A percentile compares a stretch with the other conserved stretches of the same genome.
These are phyloP conservation scores for Teunomyces kruisii DNA, from an alignment of 805 yeast species.

Conservation along the genomic window DNA sequence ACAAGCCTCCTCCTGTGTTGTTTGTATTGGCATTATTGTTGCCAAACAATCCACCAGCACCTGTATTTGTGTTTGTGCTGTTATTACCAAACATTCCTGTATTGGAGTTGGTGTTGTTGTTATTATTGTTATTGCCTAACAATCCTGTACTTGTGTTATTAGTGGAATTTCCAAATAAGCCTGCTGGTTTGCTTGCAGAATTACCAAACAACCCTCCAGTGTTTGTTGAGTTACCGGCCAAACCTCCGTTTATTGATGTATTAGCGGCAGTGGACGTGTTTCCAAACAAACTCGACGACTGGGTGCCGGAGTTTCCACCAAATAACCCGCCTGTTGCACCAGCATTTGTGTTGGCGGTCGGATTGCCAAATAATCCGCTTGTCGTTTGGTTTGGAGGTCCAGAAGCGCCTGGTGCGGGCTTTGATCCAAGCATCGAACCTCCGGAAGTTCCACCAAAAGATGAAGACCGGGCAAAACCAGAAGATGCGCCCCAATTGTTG, in stretches of 20 bases:
- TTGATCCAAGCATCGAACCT: slow-evolving; percentile 13
- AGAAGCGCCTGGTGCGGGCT: slow-evolving; percentile 8
- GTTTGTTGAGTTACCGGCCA: slow-evolving; percentile 19
- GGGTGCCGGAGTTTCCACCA: slow-evolving; percentile 4
- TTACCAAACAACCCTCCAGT: slow-evolving; percentile 22
- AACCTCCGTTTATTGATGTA: slow-evolving; percentile 13
- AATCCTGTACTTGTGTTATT: slow-evolving; percentile 10
- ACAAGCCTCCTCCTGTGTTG: slow-evolving; percentile 11
- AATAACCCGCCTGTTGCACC: slow-evolving; percentile 1
- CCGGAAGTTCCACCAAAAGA: slow-evolving; percentile 16
- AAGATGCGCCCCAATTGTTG: slow-evolving; percentile 20
- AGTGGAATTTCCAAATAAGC: slow-evolving; percentile 1
- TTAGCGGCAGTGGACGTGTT: slow-evolving; percentile 8
- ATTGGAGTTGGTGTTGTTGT: slow-evolving; percentile 6
- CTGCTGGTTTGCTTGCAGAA: not conserved
- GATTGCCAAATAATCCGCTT: slow-evolving; percentile 6
- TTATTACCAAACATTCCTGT: slow-evolving; percentile 21
- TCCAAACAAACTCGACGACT: slow-evolving; percentile 14
- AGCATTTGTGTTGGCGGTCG: slow-evolving; percentile 4
- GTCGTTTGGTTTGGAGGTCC: slow-evolving; percentile 18
- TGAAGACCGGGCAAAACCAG: slow-evolving; percentile 22
- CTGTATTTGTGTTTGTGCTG: not conserved
- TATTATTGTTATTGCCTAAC: slow-evolving; percentile 21
- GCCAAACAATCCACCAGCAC: slow-evolving; percentile 21
- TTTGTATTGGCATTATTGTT: slow-evolving; percentile 9